Percentiles rank a stretch among this genome's conserved stretches.
Evolutionary conservation across 1,284 basidiomycete genomes (phyloP).

Genomic region (Moesziomyces aphidis): DNA sequence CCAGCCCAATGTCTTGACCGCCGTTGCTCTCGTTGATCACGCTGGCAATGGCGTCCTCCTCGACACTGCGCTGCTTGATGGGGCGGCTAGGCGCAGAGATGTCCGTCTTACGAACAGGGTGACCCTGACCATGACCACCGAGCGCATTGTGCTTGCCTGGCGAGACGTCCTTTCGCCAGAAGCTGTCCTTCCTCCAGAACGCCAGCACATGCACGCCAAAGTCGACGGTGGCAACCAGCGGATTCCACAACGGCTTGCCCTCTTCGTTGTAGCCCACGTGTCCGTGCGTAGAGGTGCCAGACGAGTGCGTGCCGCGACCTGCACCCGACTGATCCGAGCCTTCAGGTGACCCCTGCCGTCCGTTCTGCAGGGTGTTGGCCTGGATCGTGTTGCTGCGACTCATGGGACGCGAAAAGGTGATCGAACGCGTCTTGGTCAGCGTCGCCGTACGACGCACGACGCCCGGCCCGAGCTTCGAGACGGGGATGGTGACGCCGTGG

Average conservation of each 20-base stretch:
- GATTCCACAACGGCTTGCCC: slow-evolving; percentile 53
- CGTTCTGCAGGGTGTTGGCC: neutral
- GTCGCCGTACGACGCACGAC: slow-evolving; percentile 54
- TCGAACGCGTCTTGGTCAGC: slow-evolving; percentile 36
- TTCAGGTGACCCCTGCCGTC: slow-evolving; percentile 6
- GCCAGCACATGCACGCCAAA: slow-evolving; percentile 36
- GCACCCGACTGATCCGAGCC: slow-evolving; percentile 6
- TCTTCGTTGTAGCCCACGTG: slow-evolving; percentile 32
- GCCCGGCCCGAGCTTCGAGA: slow-evolving; percentile 60
- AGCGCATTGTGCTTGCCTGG: slow-evolving; percentile 24
- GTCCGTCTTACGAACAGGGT: slow-evolving; percentile 13
- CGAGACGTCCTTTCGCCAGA: slow-evolving; percentile 55
- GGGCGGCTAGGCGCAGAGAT: slow-evolving; percentile 24
- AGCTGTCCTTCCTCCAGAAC: slow-evolving; percentile 56
- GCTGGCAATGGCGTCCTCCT: slow-evolving; percentile 12
- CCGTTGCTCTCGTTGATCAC: slow-evolving; percentile 5
- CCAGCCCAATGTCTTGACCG: slow-evolving; percentile 2
- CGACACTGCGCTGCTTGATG: slow-evolving; percentile 26
- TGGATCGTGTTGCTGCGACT: slow-evolving; percentile 39
- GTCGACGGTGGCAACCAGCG: slow-evolving; percentile 35
- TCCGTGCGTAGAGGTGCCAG: slow-evolving; percentile 10
- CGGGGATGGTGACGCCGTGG: slow-evolving; percentile 69
- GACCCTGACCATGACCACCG: slow-evolving; percentile 1
- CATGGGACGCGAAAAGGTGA: slow-evolving; percentile 37
- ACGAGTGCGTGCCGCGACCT: neutral